phyloP scores from a whole-genome alignment of 495 filamentous ascomycete species.

The Talaromyces nanjingensis region DNA sequence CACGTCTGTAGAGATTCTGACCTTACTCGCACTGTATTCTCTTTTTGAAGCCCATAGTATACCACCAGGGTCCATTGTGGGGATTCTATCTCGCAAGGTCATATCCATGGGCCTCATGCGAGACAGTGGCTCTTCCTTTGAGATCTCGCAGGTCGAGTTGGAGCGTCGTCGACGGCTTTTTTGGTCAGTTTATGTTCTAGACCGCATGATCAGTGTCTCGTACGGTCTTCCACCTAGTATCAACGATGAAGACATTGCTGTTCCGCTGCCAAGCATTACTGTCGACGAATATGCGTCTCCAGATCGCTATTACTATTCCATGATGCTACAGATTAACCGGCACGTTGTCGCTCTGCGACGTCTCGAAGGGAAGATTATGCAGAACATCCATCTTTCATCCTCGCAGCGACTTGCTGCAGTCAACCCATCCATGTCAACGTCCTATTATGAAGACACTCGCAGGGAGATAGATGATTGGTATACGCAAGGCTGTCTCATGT shows the following conservation, averaged over 20 bases:
- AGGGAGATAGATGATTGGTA: conserved; percentile 22
- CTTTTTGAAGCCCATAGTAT: conserved; percentile 19
- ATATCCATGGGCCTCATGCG: conserved; percentile 15
- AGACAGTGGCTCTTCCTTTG: background rate
- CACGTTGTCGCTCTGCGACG: conserved; percentile 24
- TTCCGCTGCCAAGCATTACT: conserved; percentile 22
- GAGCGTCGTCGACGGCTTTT: conserved; percentile 19
- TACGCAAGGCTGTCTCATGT: conserved; percentile 20
- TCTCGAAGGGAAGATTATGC: conserved; percentile 20
- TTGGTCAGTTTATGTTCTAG: conserved; percentile 24
- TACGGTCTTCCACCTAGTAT: conserved; percentile 18
- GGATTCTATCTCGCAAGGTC: conserved; percentile 17
- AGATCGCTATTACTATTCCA: conserved; percentile 17
- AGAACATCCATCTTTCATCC: conserved; percentile 10
- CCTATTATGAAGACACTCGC: conserved; percentile 12
- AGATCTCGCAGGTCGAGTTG: conserved; percentile 14
- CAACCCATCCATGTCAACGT: background rate
- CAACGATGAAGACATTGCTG: conserved; percentile 16
- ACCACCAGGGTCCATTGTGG: conserved; percentile 18
- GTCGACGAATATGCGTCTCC: conserved; percentile 20
- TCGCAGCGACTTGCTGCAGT: background rate
- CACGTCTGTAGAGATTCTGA: conserved; percentile 17
- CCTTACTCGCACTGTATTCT: conserved; percentile 22
- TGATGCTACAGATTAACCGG: conserved; percentile 20
- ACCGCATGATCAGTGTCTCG: conserved; percentile 22